These are phyloP conservation scores for Penicillium roqueforti DNA, from an alignment of 495 filamentous ascomycete species.

Conservation along the genomic window DNA sequence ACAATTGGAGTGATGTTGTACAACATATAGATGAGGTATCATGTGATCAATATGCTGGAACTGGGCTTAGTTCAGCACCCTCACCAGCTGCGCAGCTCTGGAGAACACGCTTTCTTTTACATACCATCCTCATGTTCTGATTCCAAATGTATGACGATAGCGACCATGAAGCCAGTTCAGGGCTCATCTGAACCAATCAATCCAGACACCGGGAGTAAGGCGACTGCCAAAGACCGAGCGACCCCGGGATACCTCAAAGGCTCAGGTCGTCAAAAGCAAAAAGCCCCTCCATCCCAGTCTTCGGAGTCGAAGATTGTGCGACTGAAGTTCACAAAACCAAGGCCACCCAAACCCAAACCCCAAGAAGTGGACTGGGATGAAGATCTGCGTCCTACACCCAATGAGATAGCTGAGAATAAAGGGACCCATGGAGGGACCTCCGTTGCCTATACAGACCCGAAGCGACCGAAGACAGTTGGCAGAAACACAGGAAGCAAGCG, in stretches of 20 bases:
- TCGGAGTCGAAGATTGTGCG: slow-evolving; percentile 15
- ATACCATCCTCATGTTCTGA: neutral
- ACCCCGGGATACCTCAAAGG: neutral
- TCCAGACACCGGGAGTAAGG: neutral
- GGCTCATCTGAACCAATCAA: neutral
- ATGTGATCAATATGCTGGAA: neutral
- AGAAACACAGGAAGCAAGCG: slow-evolving; percentile 5
- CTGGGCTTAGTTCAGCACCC: neutral
- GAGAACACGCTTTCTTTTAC: too few species aligned
- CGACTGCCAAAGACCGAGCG: neutral
- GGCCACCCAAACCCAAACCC: neutral
- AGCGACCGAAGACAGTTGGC: neutral
- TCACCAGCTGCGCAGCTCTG: neutral
- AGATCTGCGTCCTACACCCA: slow-evolving; percentile 30
- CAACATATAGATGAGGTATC: neutral
- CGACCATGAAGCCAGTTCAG: neutral
- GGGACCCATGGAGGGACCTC: slow-evolving; percentile 7
- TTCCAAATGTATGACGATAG: neutral
- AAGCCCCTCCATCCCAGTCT: neutral
- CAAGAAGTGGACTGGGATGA: slow-evolving; percentile 34
- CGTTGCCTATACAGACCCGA: slow-evolving; percentile 17
- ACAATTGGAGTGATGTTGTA: neutral
- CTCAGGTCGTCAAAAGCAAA: slow-evolving; percentile 1
- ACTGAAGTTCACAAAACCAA: slow-evolving; percentile 8
- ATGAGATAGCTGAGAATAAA: slow-evolving; percentile 2